Conservation (phyloP, 2,329 filamentous ascomycete species). For the Aschersonia sp. region DNA sequence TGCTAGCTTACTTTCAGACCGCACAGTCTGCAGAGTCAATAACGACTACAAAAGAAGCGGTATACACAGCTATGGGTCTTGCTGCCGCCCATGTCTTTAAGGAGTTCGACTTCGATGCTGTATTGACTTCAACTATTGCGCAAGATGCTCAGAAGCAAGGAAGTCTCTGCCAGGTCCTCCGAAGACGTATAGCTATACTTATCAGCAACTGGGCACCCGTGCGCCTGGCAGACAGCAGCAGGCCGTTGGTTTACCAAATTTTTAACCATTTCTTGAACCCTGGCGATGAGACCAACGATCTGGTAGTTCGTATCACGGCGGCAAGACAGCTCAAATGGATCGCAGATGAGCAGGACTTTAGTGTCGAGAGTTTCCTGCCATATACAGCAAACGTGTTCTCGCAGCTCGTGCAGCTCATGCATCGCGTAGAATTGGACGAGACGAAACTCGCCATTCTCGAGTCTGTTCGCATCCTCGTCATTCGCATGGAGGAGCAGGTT, state of each 20-base stretch:
- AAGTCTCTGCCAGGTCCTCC: conserved; percentile 61
- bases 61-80: conserved; percentile 86
- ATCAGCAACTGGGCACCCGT: conserved; percentile 82
- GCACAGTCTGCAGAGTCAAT: conserved; percentile 53
- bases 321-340: conserved; percentile 71
- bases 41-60: conserved; percentile 78
- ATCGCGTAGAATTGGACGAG: conserved; percentile 68
- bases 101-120: conserved; percentile 68
- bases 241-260: conserved; percentile 70
- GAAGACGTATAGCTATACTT: conserved; percentile 77
- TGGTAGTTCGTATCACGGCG: conserved; percentile 83
- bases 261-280: conserved; percentile 75
- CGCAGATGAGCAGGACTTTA: conserved; percentile 75
- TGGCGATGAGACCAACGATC: conserved; percentile 67
- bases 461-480: conserved; percentile 69
- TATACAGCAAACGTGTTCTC: conserved; percentile 62
- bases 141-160: conserved; percentile 57
- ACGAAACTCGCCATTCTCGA: conserved; percentile 84
- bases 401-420: conserved; percentile 62
- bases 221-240: conserved; percentile 53
- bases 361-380: conserved; percentile 57
- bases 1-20: conserved; percentile 70
- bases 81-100: conserved; percentile 62
- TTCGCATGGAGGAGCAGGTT: conserved; percentile 64
- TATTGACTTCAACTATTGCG: conserved; percentile 62